Base-by-base conservation (phyloP, 2,329 filamentous ascomycete genomes). In the Aspergillus chevalieri region DNA sequence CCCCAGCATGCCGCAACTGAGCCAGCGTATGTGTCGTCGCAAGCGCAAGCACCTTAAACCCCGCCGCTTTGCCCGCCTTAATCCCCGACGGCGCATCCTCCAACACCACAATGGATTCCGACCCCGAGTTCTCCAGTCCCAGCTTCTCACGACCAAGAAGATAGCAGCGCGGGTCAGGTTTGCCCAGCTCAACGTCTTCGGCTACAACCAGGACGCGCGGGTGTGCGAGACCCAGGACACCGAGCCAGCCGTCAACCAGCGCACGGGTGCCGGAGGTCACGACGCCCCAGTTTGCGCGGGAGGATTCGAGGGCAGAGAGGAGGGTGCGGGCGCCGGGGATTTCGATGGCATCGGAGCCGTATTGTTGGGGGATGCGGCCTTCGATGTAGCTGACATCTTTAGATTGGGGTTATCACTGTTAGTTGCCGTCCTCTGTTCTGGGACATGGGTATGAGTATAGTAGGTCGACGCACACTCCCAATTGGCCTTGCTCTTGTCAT, bases 21-120 rank as follows among this genome's bases (percentile, higher is more conserved):
- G 83, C 81, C 43, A 85, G 74, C 22, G 80, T 82, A 72, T 95
- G 91, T 63, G 88, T 94, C 47, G 90, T 95, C 48, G 87, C 82
- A 47, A 96, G 73, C n/a, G 84, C 91, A 43, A 95, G 72, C 10
- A 95, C 91, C 64, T 81, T 84, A 74, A 87, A 95, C 2, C 89
- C 90, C 8, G 91, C 91, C 1, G 82, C 87, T 71, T 91, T 94
- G 44, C 90, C 91, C 24, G 90, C 83, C 56, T 74, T 78, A 63
- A 95, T 88, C 4, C 91, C 91, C 6, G 89, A 88, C 4, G 91
- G 90, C 49, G 88, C 88, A 72, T 96, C 91, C 72, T 96, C 91
- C 34, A 95, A 73, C 44, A 96, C 91, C 48, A 95, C 75, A 41
- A 92, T 70, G 47, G 70, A 77, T 24, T 72, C 68, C 30, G 73